Conservation (phyloP, 768 basidiomycete species). For the Termitomyces titanicus region DNA sequence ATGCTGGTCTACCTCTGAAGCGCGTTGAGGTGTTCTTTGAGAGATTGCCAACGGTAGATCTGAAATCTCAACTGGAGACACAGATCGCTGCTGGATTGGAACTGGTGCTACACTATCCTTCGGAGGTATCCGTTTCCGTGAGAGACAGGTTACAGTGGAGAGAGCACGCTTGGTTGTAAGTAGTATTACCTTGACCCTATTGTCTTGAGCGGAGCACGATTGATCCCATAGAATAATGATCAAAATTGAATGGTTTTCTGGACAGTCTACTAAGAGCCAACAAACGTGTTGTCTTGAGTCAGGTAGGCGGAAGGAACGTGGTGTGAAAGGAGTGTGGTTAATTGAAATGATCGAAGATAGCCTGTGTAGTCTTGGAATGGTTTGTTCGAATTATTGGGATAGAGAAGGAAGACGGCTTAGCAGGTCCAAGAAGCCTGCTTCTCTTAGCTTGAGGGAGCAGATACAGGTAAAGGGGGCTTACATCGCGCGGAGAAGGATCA, state of each 20-base stretch:
- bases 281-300: no score
- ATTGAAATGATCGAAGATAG: neutral
- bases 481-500: slow-evolving; percentile 25
- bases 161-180: neutral
- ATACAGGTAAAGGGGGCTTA: slow-evolving; percentile 14
- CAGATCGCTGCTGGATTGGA: neutral
- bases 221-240: neutral
- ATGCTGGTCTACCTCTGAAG: neutral
- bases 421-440: slow-evolving; percentile 2
- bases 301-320: neutral
- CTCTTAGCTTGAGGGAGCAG: neutral
- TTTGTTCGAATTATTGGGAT: neutral
- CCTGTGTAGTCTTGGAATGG: neutral
- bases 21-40: neutral
- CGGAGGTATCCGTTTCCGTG: neutral
- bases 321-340: neutral
- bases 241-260: no score
- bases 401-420: neutral
- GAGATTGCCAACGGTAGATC: neutral
- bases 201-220: neutral
- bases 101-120: neutral
- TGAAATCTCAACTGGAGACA: neutral
- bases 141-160: neutral
- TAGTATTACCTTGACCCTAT: neutral
- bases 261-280: neutral